Evolutionary conservation across 345 rosid genomes (phyloP).

Genomic region (Conringia planisiliqua): DNA sequence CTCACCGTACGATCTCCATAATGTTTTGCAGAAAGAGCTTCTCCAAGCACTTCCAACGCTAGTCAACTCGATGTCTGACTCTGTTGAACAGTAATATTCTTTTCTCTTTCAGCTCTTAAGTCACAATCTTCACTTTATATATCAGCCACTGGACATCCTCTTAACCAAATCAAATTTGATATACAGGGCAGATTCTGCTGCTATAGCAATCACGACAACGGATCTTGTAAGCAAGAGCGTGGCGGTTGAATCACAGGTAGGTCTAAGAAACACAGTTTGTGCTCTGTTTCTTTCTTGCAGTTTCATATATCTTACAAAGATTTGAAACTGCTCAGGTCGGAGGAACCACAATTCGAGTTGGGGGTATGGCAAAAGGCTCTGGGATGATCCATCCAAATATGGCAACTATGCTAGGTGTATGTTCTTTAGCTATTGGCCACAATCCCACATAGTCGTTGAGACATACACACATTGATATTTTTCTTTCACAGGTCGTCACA

Average conservation of each 20-base stretch:
- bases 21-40: constrained; percentile 63
- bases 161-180: constrained; percentile 7
- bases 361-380: constrained; percentile 98
- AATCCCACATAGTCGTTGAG: background rate
- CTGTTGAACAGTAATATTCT: constrained; percentile 54
- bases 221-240: constrained; percentile 98
- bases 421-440: constrained; percentile 27
- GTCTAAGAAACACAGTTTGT: background rate
- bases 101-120: background rate
- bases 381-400: constrained; percentile 99
- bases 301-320: background rate
- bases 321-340: constrained; percentile 55
- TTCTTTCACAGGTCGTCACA: constrained; percentile 71
- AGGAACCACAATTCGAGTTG: constrained; percentile 59
- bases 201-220: constrained; percentile 93
- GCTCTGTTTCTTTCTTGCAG: background rate
- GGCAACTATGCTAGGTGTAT: constrained; percentile 97
- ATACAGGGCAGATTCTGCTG: constrained; percentile 93
- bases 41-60: constrained; percentile 72
- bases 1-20: background rate
- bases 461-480: background rate
- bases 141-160: background rate
- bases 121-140: background rate
- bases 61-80: constrained; percentile 53
- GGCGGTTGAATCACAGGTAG: constrained; percentile 76